Conservation (phyloP, 2,329 filamentous ascomycete species). For the Paracorniculantispora psalliotae region DNA sequence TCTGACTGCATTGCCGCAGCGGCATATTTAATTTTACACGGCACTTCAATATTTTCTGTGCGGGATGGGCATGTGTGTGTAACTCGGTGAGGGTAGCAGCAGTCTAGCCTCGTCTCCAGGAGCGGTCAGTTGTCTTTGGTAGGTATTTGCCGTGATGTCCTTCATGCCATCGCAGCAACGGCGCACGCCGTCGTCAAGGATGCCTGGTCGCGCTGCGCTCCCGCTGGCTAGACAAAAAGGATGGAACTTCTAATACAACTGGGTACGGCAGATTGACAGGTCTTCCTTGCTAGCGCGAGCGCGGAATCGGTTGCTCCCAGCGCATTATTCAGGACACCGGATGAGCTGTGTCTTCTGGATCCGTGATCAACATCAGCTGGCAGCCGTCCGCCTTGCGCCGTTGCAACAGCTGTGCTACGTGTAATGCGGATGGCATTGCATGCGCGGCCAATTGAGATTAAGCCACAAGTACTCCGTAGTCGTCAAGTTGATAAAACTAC, state of each 20-base stretch:
- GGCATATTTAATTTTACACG: neutral
- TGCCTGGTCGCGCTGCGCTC: neutral
- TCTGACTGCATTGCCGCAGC: neutral
- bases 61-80: neutral
- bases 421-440: too few species aligned
- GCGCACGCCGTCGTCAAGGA: too few species aligned
- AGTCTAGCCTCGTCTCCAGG: too few species aligned
- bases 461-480: too few species aligned
- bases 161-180: too few species aligned
- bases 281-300: neutral
- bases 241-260: neutral
- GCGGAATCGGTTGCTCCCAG: neutral
- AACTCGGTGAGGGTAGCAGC: too few species aligned
- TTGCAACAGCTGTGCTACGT: too few species aligned
- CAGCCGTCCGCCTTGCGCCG: too few species aligned
- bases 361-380: neutral
- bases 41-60: neutral
- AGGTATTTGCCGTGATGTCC: too few species aligned
- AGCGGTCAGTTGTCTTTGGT: too few species aligned
- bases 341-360: neutral
- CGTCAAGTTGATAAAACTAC: too few species aligned
- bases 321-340: conserved; percentile 3
- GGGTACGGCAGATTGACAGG: neutral
- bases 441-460: too few species aligned
- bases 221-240: neutral